A percentile compares a stretch with the other conserved stretches of the same genome.
Evolutionary conservation across 371 early-diverging fungal species (phyloP).

Genomic region (Chytridiales sp.): DNA sequence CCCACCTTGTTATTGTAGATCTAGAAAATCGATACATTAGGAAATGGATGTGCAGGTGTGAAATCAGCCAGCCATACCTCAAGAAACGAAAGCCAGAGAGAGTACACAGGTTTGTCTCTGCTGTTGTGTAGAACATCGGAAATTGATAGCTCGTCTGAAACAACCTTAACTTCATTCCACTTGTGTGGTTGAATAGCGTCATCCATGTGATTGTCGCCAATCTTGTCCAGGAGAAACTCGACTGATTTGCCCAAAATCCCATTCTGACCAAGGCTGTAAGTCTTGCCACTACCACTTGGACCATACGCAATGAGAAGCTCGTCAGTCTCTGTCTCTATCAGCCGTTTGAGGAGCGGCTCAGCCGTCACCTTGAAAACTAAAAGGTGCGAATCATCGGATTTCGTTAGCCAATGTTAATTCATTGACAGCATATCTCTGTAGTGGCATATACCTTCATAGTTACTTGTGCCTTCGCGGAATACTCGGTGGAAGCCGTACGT

Average conservation of each 20-base stretch:
- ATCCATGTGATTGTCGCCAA: background rate
- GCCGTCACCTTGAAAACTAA: constrained; percentile 4
- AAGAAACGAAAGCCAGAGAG: constrained; percentile 22
- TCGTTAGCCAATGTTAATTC: too few species aligned
- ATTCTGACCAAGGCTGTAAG: constrained; percentile 10
- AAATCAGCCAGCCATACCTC: constrained; percentile 6
- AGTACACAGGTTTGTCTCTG: background rate
- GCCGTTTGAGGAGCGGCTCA: constrained; percentile 2
- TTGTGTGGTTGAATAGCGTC: background rate
- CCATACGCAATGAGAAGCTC: constrained; percentile 30
- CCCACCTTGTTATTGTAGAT: constrained; percentile 15
- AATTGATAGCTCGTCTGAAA: background rate
- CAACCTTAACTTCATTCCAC: constrained; percentile 3
- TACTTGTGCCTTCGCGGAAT: too few species aligned
- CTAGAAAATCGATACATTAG: too few species aligned
- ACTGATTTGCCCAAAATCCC: constrained; percentile 12
- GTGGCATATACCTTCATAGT: too few species aligned
- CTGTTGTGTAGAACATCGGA: too few species aligned
- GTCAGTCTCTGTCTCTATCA: background rate
- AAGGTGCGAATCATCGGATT: background rate
- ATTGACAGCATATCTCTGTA: too few species aligned
- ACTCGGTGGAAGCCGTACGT: too few species aligned
- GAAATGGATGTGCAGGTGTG: background rate
- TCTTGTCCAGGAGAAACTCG: constrained; percentile 1
- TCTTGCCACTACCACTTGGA: constrained; percentile 29